These are phyloP conservation scores for Teratosphaeria viscida DNA, from an alignment of 2,329 filamentous ascomycete species.

Conservation along the genomic window DNA sequence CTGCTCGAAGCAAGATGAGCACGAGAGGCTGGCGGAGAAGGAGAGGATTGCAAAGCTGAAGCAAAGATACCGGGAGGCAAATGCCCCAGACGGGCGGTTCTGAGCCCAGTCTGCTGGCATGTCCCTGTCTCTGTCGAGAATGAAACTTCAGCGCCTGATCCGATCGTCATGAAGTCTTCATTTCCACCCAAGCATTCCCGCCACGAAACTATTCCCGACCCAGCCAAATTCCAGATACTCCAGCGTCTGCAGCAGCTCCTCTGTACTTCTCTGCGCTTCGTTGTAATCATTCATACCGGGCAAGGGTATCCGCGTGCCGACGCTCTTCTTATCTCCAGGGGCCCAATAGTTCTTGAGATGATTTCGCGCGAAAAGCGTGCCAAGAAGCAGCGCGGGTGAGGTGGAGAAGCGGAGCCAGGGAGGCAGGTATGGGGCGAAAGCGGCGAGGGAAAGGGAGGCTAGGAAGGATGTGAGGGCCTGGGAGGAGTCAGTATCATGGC, in stretches of 20 bases:
- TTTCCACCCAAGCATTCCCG: conserved; percentile 8
- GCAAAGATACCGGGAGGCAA: neutral
- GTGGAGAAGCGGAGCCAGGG: conserved; percentile 6
- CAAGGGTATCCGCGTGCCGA: conserved; percentile 18
- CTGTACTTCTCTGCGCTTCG: conserved; percentile 24
- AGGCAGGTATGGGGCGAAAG: conserved; percentile 10
- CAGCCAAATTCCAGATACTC: conserved; percentile 27
- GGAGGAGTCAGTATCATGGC: neutral
- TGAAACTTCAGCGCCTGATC: neutral
- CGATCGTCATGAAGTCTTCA: neutral
- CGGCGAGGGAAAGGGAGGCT: conserved; percentile 14
- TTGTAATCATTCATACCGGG: conserved; percentile 26
- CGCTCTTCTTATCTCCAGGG: conserved; percentile 16
- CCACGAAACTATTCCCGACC: conserved; percentile 22
- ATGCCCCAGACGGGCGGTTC: neutral
- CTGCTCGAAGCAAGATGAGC: neutral
- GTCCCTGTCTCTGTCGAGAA: neutral
- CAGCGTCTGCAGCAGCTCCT: conserved; percentile 22
- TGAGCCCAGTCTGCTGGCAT: neutral
- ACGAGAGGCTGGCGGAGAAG: neutral
- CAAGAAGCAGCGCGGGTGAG: conserved; percentile 19
- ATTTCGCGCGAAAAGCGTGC: conserved; percentile 17
- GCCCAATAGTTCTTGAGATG: conserved; percentile 29
- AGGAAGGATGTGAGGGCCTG: conserved; percentile 22
- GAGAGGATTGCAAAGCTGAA: neutral